Conservation (phyloP, 2,329 filamentous ascomycete genomes). For the Penicillium sp. region DNA sequence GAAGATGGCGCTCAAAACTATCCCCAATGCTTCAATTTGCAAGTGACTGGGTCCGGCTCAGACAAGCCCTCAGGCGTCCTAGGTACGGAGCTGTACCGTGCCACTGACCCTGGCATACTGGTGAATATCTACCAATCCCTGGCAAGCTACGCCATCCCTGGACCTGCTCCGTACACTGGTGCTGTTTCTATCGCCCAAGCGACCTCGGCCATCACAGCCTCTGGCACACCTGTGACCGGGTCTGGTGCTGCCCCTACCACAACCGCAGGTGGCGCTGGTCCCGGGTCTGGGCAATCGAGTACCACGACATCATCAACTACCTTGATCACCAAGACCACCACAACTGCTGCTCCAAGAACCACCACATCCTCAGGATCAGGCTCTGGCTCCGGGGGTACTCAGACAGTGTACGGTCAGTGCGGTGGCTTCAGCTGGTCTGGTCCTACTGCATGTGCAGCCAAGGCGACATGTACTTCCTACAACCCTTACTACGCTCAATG, state of each 20-base stretch:
- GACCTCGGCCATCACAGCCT: slow-evolving; percentile 13
- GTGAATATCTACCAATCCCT: slow-evolving; percentile 52
- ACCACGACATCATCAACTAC: not conserved
- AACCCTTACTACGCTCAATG: slow-evolving; percentile 17
- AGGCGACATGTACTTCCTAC: slow-evolving; percentile 11
- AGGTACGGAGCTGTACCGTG: slow-evolving; percentile 50
- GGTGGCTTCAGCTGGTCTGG: slow-evolving; percentile 15
- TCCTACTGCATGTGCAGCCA: slow-evolving; percentile 9
- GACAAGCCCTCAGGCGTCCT: slow-evolving; percentile 41
- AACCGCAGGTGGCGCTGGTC: not conserved
- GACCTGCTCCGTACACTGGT: slow-evolving; percentile 33
- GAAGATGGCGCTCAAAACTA: slow-evolving; percentile 47
- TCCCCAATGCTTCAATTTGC: slow-evolving; percentile 53
- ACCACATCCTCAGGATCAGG: not conserved
- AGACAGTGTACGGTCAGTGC: slow-evolving; percentile 16
- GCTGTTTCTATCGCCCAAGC: slow-evolving; percentile 15
- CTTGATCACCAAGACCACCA: not conserved
- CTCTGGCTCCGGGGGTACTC: not conserved
- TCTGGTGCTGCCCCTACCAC: slow-evolving; percentile 2
- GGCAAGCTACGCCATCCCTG: slow-evolving; percentile 47
- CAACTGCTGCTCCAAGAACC: not conserved
- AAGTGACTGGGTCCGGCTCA: slow-evolving; percentile 49
- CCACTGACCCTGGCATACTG: slow-evolving; percentile 50
- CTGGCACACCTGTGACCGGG: slow-evolving; percentile 13
- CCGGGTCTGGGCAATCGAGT: slow-evolving; percentile 1